These are phyloP conservation scores for Lonicera japonica DNA, from an alignment of 129 eudicot species.

Conservation along the genomic window DNA sequence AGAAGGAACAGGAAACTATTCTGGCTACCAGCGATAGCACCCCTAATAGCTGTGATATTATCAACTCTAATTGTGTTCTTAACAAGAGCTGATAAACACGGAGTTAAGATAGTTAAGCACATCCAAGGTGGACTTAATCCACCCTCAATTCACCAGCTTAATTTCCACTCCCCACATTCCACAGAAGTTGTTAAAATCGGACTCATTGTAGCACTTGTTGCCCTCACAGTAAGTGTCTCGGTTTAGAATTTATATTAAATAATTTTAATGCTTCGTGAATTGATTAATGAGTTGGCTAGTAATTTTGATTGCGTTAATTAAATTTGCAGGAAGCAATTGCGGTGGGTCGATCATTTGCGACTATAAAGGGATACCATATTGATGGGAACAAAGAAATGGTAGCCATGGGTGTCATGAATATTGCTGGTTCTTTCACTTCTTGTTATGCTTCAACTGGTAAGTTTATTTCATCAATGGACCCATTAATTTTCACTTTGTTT, in stretches of 20 bases:
- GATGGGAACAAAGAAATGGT: conserved; percentile 96
- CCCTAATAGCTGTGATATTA: conserved; percentile 60
- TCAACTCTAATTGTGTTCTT: conserved; percentile 67
- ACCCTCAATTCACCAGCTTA: conserved; percentile 39
- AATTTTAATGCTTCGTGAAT: not conserved
- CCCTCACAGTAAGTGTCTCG: conserved; percentile 35
- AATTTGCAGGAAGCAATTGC: conserved; percentile 74
- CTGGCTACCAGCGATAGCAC: conserved; percentile 96
- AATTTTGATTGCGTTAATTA: not conserved
- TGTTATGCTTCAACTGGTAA: conserved; percentile 86
- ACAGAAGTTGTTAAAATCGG: conserved; percentile 42
- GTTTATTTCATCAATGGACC: no score
- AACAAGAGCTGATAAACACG: conserved; percentile 66
- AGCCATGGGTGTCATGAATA: conserved; percentile 71
- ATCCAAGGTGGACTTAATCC: conserved; percentile 51
- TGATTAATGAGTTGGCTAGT: no score
- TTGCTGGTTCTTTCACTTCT: conserved; percentile 79
- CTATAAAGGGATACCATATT: conserved; percentile 63
- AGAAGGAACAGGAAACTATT: conserved; percentile 58
- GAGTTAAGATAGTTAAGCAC: conserved; percentile 64
- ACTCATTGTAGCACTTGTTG: conserved; percentile 43
- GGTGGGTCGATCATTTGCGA: conserved; percentile 73
- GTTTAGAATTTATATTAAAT: not conserved
- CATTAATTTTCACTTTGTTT: no score
- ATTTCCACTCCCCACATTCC: conserved; percentile 46